Evolutionary conservation across 352 stramenopile species (phyloP).

Genomic region (Phytophthora cajani): DNA sequence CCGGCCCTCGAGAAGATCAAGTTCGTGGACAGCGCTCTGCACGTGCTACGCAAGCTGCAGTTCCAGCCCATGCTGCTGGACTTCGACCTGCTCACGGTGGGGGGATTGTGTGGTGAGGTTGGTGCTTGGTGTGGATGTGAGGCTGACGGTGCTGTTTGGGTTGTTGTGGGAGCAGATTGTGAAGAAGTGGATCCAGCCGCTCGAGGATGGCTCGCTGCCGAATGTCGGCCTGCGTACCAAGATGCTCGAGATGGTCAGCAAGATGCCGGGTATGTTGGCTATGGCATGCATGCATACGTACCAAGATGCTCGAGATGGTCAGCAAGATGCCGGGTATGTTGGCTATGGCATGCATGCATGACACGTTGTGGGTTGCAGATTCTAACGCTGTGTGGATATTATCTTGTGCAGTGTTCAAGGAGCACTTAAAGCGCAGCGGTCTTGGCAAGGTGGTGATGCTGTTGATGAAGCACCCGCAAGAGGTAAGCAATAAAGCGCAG

Average conservation of each 20-base stretch:
- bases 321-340: conserved; percentile 70
- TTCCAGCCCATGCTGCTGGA: conserved; percentile 89
- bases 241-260: conserved; percentile 84
- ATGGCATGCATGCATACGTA: conserved; percentile 30
- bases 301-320: conserved; percentile 88
- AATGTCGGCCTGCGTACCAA: conserved; percentile 89
- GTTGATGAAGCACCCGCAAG: conserved; percentile 87
- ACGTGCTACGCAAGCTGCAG: conserved; percentile 81
- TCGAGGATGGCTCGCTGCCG: conserved; percentile 78
- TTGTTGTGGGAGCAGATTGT: conserved; percentile 60
- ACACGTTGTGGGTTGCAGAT: background rate
- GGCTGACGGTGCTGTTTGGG: background rate
- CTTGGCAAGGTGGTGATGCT: conserved; percentile 90
- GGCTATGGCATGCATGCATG: background rate
- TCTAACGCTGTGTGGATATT: no score
- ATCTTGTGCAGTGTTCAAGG: conserved; percentile 76
- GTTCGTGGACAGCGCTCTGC: conserved; percentile 75
- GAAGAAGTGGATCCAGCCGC: conserved; percentile 90
- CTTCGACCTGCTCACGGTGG: conserved; percentile 85
- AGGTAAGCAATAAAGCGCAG: conserved; percentile 65
- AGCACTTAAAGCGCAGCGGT: conserved; percentile 89
- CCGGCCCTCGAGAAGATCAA: conserved; percentile 89
- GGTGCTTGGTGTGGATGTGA: background rate
- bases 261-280: conserved; percentile 62
- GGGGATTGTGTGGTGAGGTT: background rate